A percentile compares a stretch with the other conserved stretches of the same genome.
Conservation (phyloP, 305 asterid genomes). For the Rubia peregrina region DNA sequence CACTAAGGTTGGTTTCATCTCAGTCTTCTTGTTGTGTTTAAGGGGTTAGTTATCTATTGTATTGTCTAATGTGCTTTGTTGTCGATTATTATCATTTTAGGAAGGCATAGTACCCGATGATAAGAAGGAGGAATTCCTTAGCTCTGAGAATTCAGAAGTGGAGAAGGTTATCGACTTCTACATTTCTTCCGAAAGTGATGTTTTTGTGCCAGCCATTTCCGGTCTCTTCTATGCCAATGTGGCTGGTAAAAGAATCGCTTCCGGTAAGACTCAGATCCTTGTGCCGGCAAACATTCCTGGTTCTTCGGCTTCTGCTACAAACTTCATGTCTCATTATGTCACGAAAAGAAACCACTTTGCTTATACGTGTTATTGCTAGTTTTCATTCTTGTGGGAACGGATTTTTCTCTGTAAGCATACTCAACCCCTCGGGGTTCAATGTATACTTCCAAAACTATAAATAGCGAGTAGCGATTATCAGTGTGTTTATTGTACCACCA, state of each 20-base stretch:
- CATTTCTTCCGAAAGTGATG: slow-evolving; percentile 79
- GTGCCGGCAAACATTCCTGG: slow-evolving; percentile 61
- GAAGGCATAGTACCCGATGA: slow-evolving; percentile 39
- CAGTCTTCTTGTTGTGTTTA: neutral
- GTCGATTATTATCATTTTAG: slow-evolving; percentile 20
- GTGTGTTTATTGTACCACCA: slow-evolving; percentile 2
- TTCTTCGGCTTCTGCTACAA: slow-evolving; percentile 59
- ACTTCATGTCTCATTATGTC: slow-evolving; percentile 70
- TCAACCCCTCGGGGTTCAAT: slow-evolving; percentile 6
- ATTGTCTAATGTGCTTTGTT: slow-evolving; percentile 1
- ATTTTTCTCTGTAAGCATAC: slow-evolving; percentile 12
- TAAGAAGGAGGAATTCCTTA: slow-evolving; percentile 32
- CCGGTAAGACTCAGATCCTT: slow-evolving; percentile 74
- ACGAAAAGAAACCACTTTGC: slow-evolving; percentile 82
- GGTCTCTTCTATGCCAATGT: slow-evolving; percentile 92
- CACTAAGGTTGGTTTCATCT: slow-evolving; percentile 54
- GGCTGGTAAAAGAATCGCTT: slow-evolving; percentile 86
- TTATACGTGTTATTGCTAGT: slow-evolving; percentile 86
- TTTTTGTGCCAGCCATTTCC: slow-evolving; percentile 90
- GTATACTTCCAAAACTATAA: slow-evolving; percentile 11
- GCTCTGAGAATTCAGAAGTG: slow-evolving; percentile 30
- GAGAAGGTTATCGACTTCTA: slow-evolving; percentile 82
- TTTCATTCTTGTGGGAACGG: slow-evolving; percentile 4
- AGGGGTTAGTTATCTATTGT: neutral
- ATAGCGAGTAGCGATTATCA: neutral